Conservation (phyloP, 768 basidiomycete species). For the Cystofilobasidium bisporidii region DNA sequence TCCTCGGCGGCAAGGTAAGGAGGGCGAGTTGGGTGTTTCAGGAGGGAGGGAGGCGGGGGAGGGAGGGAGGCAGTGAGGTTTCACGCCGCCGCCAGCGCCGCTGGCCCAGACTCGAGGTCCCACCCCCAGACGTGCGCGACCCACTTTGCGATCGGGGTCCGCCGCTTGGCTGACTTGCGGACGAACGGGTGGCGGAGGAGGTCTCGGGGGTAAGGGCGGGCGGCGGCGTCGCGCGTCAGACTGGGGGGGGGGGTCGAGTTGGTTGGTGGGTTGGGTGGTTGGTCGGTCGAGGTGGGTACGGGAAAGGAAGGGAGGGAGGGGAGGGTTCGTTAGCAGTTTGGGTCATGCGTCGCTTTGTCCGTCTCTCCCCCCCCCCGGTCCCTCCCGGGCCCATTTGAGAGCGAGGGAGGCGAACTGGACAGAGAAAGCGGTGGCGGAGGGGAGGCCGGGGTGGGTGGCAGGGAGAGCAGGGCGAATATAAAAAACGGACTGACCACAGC, state of each 20-base stretch:
- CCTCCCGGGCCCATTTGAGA: too few relatives aligned
- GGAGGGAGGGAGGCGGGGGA: too few relatives aligned
- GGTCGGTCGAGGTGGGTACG: neutral
- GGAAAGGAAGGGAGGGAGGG: neutral
- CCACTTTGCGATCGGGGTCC: conserved; percentile 26
- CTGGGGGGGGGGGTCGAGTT: neutral
- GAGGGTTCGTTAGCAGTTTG: too few relatives aligned
- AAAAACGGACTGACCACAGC: conserved; percentile 20
- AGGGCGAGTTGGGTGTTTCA: too few relatives aligned
- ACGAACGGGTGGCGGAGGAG: conserved; percentile 26
- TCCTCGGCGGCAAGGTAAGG: too few relatives aligned
- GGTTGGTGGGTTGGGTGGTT: neutral
- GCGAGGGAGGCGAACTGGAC: neutral
- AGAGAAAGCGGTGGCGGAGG: neutral
- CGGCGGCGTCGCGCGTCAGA: conserved; percentile 7
- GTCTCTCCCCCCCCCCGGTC: too few relatives aligned
- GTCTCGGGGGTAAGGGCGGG: conserved; percentile 25
- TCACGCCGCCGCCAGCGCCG: too few relatives aligned
- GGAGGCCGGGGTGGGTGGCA: neutral
- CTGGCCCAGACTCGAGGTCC: neutral
- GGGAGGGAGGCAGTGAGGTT: too few relatives aligned
- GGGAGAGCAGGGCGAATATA: neutral
- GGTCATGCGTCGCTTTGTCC: too few relatives aligned
- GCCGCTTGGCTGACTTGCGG: conserved; percentile 12
- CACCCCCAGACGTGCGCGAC: conserved; percentile 26